A percentile compares a stretch with the other conserved stretches of the same genome.
phyloP scores from a whole-genome alignment of 2,329 filamentous ascomycete genomes.

The Sclerotinia spermophila region DNA sequence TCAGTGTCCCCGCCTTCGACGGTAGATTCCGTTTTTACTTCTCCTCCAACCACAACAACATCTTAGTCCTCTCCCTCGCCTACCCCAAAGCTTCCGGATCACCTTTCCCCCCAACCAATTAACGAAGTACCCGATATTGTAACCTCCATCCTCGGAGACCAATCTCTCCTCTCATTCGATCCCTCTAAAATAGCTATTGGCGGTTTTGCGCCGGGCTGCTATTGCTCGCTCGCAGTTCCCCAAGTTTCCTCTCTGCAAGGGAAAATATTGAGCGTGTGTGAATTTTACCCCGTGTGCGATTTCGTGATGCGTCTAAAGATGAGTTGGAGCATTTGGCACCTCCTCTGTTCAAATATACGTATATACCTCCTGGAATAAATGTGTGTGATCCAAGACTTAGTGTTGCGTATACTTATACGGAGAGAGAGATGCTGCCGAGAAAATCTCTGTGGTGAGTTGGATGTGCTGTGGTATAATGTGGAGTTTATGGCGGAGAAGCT shows the following conservation, averaged over 20 bases:
- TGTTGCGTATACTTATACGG: conserved; percentile 24
- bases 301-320: conserved; percentile 32
- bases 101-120: conserved; percentile 45
- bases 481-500: conserved; percentile 25
- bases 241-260: conserved; percentile 39
- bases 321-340: conserved; percentile 16
- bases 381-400: conserved; percentile 26
- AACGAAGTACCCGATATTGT: conserved; percentile 46
- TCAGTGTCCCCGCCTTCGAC: conserved; percentile 44
- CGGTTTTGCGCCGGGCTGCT: conserved; percentile 51
- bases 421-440: conserved; percentile 22
- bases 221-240: conserved; percentile 43
- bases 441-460: conserved; percentile 28
- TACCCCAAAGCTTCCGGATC: conserved; percentile 47
- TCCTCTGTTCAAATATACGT: conserved; percentile 24
- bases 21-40: conserved; percentile 46
- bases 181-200: conserved; percentile 40
- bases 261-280: conserved; percentile 39
- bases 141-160: conserved; percentile 42
- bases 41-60: conserved; percentile 39
- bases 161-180: conserved; percentile 47
- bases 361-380: conserved; percentile 24
- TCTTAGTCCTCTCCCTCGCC: conserved; percentile 46
- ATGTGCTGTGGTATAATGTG: conserved; percentile 30
- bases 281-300: conserved; percentile 45